Conservation (phyloP, 2,329 filamentous ascomycete species). For the Juglanconis oblonga region DNA sequence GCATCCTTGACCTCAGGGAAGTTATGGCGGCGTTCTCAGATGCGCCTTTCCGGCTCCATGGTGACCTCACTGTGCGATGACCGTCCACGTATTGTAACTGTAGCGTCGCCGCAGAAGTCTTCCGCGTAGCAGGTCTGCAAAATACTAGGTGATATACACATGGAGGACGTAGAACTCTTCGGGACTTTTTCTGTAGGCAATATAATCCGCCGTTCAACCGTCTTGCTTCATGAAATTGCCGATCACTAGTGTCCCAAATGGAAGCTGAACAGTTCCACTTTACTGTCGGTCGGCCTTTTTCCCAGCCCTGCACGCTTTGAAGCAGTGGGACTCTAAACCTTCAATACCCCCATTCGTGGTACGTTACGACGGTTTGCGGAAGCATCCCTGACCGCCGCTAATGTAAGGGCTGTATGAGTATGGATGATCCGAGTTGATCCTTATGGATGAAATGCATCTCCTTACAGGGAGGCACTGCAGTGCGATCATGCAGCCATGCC, state of each 20-base stretch:
- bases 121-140: too few species aligned
- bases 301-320: conserved; percentile 1
- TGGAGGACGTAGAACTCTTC: too few species aligned
- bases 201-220: not conserved
- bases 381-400: not conserved
- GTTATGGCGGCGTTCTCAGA: too few species aligned
- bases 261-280: not conserved
- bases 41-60: too few species aligned
- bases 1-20: too few species aligned
- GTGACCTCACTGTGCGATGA: too few species aligned
- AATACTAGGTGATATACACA: too few species aligned
- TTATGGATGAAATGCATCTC: not conserved
- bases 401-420: not conserved
- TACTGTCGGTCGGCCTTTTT: not conserved
- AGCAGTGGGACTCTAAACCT: not conserved
- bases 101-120: too few species aligned
- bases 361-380: not conserved
- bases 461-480: not conserved
- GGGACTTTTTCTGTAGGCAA: too few species aligned
- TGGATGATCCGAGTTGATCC: not conserved
- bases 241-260: not conserved
- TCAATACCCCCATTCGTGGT: not conserved
- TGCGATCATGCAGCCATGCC: not conserved
- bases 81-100: too few species aligned
- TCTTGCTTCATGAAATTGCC: not conserved